Evolutionary conservation across 1,284 basidiomycete species (phyloP).

Genomic region (Vanrija sp.): DNA sequence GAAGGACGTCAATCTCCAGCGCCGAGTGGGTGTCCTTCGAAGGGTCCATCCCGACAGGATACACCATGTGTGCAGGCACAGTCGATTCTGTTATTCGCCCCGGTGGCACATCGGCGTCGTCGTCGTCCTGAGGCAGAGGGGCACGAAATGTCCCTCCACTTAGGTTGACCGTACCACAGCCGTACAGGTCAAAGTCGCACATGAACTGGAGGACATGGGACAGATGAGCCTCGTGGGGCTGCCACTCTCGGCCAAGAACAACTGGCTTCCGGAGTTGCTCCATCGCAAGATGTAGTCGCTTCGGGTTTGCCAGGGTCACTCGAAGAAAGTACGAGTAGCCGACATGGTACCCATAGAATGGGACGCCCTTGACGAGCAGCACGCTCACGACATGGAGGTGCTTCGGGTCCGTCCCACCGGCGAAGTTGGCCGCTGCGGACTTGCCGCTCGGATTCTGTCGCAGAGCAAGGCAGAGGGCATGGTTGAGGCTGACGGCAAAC

Average conservation of each 20-base stretch:
- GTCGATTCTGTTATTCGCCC: slow-evolving; percentile 8
- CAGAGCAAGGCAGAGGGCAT: slow-evolving; percentile 45
- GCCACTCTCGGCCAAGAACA: slow-evolving; percentile 71
- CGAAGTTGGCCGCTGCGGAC: slow-evolving; percentile 23
- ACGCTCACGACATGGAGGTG: slow-evolving; percentile 59
- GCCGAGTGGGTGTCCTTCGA: slow-evolving; percentile 65
- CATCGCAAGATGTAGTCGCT: slow-evolving; percentile 62
- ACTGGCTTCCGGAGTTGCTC: slow-evolving; percentile 74
- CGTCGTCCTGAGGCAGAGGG: slow-evolving; percentile 49
- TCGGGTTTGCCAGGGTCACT: slow-evolving; percentile 71
- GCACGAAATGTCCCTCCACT: slow-evolving; percentile 53
- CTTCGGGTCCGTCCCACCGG: slow-evolving; percentile 41
- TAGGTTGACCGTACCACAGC: slow-evolving; percentile 81
- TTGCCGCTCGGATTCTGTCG: slow-evolving; percentile 40
- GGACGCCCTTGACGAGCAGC: slow-evolving; percentile 84
- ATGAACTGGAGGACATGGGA: slow-evolving; percentile 87
- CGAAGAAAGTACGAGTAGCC: slow-evolving; percentile 87
- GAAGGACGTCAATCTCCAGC: slow-evolving; percentile 78
- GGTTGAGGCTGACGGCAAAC: slow-evolving; percentile 46
- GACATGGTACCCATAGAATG: slow-evolving; percentile 92
- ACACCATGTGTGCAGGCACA: slow-evolving; percentile 33
- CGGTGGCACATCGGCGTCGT: too few species aligned
- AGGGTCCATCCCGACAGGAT: slow-evolving; percentile 51
- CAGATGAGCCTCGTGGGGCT: slow-evolving; percentile 84
- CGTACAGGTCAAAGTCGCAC: slow-evolving; percentile 92